Percentiles rank a stretch among this genome's conserved stretches.
These are phyloP conservation scores for Gypsophila paniculata DNA, from an alignment of 179 eudicot species.

Conservation along the genomic window DNA sequence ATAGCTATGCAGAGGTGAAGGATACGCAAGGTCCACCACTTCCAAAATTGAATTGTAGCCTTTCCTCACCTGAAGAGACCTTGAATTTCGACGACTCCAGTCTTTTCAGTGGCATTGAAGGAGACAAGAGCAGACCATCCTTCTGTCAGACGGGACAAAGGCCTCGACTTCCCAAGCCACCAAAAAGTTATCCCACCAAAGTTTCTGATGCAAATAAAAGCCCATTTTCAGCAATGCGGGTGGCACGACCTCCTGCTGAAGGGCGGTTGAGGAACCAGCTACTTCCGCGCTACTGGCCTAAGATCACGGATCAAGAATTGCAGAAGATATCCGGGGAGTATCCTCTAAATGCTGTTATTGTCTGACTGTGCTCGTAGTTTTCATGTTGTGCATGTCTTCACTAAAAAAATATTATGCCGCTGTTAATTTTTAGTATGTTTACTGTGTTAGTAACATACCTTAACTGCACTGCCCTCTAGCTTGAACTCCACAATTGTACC, in stretches of 20 bases:
- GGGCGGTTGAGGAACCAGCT: conserved; percentile 81
- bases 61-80: conserved; percentile 48
- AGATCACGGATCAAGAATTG: conserved; percentile 91
- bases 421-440: neutral
- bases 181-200: conserved; percentile 44
- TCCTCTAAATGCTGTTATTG: conserved; percentile 36
- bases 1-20: conserved; percentile 29
- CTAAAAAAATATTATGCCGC: neutral
- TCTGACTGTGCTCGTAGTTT: conserved; percentile 4
- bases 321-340: conserved; percentile 98
- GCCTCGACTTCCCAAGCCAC: conserved; percentile 81
- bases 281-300: conserved; percentile 98
- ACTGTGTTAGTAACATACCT: conserved; percentile 33
- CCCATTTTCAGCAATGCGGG: conserved; percentile 55
- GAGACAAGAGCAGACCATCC: conserved; percentile 39
- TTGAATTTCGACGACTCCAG: conserved; percentile 27
- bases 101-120: conserved; percentile 40
- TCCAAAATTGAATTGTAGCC: conserved; percentile 57
- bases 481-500: conserved; percentile 89
- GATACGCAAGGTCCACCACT: conserved; percentile 43
- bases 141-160: conserved; percentile 50
- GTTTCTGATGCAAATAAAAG: conserved; percentile 50
- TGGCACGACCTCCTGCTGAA: conserved; percentile 92
- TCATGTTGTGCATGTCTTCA: neutral
- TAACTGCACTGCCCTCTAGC: conserved; percentile 48